Evolutionary conservation across 148 eudicot genomes (phyloP).

Genomic region (Suaeda aralocaspica): DNA sequence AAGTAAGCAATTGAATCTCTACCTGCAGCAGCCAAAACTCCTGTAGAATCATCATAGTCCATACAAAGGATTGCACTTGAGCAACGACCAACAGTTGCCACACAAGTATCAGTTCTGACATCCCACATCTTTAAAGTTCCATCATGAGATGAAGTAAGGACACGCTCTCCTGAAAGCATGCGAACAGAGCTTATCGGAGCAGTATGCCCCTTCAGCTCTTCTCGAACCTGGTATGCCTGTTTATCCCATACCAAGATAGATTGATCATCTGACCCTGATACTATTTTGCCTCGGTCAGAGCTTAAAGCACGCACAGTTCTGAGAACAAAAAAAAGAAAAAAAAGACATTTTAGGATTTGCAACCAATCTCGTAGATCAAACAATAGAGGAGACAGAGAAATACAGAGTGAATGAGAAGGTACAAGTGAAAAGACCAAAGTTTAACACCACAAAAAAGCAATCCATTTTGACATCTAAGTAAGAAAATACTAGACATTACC

Average conservation of each 20-base stretch:
- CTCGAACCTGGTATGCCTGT: slow-evolving; percentile 81
- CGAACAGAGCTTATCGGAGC: slow-evolving; percentile 74
- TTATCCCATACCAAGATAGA: slow-evolving; percentile 96
- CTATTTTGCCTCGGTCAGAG: slow-evolving; percentile 86
- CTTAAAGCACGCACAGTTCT: slow-evolving; percentile 79
- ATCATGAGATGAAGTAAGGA: slow-evolving; percentile 83
- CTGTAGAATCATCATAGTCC: slow-evolving; percentile 88
- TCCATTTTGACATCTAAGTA: background rate
- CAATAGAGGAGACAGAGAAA: background rate
- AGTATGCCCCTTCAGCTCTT: slow-evolving; percentile 90
- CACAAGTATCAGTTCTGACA: slow-evolving; percentile 89
- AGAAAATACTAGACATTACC: background rate
- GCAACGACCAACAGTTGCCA: slow-evolving; percentile 92
- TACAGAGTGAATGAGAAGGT: background rate
- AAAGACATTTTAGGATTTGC: background rate
- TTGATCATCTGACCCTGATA: slow-evolving; percentile 92
- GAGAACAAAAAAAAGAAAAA: too few species aligned
- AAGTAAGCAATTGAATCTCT: slow-evolving; percentile 74
- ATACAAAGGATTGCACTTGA: slow-evolving; percentile 84
- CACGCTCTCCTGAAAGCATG: slow-evolving; percentile 96
- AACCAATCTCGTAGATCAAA: background rate
- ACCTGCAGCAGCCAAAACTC: slow-evolving; percentile 85
- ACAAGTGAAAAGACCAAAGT: background rate
- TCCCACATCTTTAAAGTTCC: slow-evolving; percentile 99
- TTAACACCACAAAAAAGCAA: background rate